Percentiles rank a stretch among this genome's conserved stretches.
Evolutionary conservation across 805 yeast species (phyloP).

Genomic region (Kodamaea laetipori): DNA sequence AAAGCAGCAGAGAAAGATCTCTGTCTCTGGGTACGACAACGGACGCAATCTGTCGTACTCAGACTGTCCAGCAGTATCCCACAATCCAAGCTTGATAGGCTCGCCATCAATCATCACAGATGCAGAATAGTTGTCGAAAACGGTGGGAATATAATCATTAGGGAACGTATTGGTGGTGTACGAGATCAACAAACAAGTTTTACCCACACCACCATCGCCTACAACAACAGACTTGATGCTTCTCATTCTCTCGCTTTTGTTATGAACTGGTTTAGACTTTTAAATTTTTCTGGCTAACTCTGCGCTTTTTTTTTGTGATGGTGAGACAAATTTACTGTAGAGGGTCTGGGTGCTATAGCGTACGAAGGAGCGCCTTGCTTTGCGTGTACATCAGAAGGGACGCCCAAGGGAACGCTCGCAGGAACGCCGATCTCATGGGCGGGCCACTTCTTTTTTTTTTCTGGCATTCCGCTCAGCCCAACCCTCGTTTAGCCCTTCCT

Average conservation of each 20-base stretch:
- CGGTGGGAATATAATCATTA: slow-evolving; percentile 91
- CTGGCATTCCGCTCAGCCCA: no score
- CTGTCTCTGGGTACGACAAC: slow-evolving; percentile 88
- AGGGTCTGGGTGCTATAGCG: no score
- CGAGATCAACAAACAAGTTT: slow-evolving; percentile 82
- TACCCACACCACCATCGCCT: slow-evolving; percentile 96
- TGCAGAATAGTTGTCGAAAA: slow-evolving; percentile 88
- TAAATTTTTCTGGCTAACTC: slow-evolving; percentile 4
- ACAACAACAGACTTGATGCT: slow-evolving; percentile 90
- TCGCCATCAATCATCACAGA: slow-evolving; percentile 80
- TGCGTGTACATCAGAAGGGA: no score
- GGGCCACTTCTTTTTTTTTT: no score
- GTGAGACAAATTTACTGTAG: not conserved
- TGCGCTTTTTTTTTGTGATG: slow-evolving; percentile 6
- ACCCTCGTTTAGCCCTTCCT: no score
- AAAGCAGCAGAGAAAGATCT: slow-evolving; percentile 82
- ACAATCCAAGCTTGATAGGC: slow-evolving; percentile 79
- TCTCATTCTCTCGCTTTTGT: slow-evolving; percentile 48
- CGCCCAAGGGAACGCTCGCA: no score
- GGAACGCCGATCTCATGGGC: no score
- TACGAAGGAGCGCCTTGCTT: no score
- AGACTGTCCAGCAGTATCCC: slow-evolving; percentile 97
- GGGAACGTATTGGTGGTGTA: slow-evolving; percentile 93
- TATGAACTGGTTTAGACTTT: slow-evolving; percentile 4
- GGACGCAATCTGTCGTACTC: slow-evolving; percentile 91